Percentiles rank a stretch among this genome's conserved stretches.
These are phyloP conservation scores for Penicillium brevicompactum DNA, from an alignment of 2,329 filamentous ascomycete genomes.

Conservation along the genomic window DNA sequence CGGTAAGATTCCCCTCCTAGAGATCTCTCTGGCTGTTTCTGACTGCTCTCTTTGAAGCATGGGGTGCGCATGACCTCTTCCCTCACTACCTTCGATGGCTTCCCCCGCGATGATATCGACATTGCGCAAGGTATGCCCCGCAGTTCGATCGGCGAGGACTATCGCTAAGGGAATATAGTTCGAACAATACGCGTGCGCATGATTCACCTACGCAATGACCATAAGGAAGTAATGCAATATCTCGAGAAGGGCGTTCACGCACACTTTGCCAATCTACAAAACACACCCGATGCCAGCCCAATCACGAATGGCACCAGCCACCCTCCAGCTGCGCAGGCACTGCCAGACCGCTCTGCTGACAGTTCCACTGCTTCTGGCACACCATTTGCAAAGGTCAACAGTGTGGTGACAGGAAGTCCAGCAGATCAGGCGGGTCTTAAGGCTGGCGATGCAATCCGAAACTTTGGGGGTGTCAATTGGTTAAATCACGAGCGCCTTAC, in stretches of 20 bases:
- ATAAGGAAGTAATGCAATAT: slow-evolving; percentile 80
- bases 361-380: slow-evolving; percentile 50
- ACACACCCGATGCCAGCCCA: slow-evolving; percentile 48
- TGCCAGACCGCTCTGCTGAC: slow-evolving; percentile 14
- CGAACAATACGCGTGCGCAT: slow-evolving; percentile 91
- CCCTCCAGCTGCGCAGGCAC: slow-evolving; percentile 23
- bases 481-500: slow-evolving; percentile 82
- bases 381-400: slow-evolving; percentile 89
- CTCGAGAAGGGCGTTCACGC: slow-evolving; percentile 88
- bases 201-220: slow-evolving; percentile 87
- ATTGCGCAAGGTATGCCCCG: slow-evolving; percentile 77
- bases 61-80: slow-evolving; percentile 89
- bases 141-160: slow-evolving; percentile 1
- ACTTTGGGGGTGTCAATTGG: slow-evolving; percentile 81
- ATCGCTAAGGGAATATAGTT: slow-evolving; percentile 56
- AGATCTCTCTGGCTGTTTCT: slow-evolving; percentile 6
- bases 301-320: slow-evolving; percentile 25
- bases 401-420: slow-evolving; percentile 74
- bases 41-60: slow-evolving; percentile 64
- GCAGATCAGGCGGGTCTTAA: slow-evolving; percentile 80
- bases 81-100: slow-evolving; percentile 86
- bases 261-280: slow-evolving; percentile 75
- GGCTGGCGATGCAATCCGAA: slow-evolving; percentile 76
- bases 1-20: slow-evolving; percentile 60
- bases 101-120: slow-evolving; percentile 89